Evolutionary conservation across 2,329 filamentous ascomycete species (phyloP).

Genomic region (Sclerotinia glacialis): DNA sequence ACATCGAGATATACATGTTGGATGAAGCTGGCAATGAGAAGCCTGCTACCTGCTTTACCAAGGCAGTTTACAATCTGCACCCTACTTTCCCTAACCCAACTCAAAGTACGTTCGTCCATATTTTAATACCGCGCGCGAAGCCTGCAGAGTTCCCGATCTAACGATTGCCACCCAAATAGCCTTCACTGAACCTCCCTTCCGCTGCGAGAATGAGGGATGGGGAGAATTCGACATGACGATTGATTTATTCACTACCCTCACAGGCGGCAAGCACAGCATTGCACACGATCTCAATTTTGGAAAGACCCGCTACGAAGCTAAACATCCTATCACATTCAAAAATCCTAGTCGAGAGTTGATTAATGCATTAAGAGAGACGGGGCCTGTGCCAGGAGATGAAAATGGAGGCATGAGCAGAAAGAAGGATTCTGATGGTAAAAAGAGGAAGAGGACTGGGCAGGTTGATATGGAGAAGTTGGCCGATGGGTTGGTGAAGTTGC

Average conservation of each 20-base stretch:
- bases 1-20: slow-evolving; percentile 77
- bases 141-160: slow-evolving; percentile 4
- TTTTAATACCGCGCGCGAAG: background rate
- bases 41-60: slow-evolving; percentile 81
- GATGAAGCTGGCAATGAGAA: slow-evolving; percentile 84
- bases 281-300: slow-evolving; percentile 91
- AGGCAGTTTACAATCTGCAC: slow-evolving; percentile 89
- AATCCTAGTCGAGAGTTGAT: slow-evolving; percentile 89
- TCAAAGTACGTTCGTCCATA: slow-evolving; percentile 63
- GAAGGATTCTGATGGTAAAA: slow-evolving; percentile 68
- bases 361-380: slow-evolving; percentile 75
- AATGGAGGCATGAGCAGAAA: slow-evolving; percentile 58
- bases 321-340: slow-evolving; percentile 80
- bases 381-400: slow-evolving; percentile 76
- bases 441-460: slow-evolving; percentile 58
- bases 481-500: slow-evolving; percentile 81
- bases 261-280: slow-evolving; percentile 76
- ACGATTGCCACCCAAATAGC: slow-evolving; percentile 46
- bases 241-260: slow-evolving; percentile 77
- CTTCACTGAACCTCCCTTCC: slow-evolving; percentile 82
- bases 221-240: slow-evolving; percentile 97
- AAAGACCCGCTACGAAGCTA: slow-evolving; percentile 74
- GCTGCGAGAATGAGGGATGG: slow-evolving; percentile 92
- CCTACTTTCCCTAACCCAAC: slow-evolving; percentile 85
- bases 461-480: slow-evolving; percentile 96